Base-by-base conservation (phyloP, 2,329 filamentous ascomycete species). In the Diaporthe ampelina region DNA sequence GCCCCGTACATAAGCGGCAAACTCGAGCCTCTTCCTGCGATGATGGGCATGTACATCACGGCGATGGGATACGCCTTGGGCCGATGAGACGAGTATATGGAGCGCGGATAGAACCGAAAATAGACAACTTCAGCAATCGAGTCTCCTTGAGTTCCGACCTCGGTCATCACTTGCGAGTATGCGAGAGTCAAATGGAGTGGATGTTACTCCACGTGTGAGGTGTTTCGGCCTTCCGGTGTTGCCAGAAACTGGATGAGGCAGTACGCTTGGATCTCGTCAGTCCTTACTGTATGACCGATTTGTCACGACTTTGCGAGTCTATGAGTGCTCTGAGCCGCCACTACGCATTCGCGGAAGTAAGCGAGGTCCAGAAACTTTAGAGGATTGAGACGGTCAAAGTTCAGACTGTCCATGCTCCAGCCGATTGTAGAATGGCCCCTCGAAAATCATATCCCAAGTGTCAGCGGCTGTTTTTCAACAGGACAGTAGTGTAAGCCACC, bases 1-100 rank as follows among this genome's bases (percentile, higher is more conserved):
- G 84, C 83, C 85, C 81, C 84, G 84, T 81, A 77, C 78, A 79
- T 86, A 86, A 82, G 75, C 73, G 74, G 29, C 24, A 40, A 19
- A 32, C 13, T 29, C 61, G 29, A 15, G 29, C 19, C 15, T 59
- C 43, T 35, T 54, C 21, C 35, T 48, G 52, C 57, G 43, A 72
- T 65, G 43, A 43, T 45, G 61, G 67, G 26, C 35, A 69, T 74
- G 74, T 54, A 59, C 52, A 57, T 37, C 21, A 37, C 43, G 67
- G 69, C 73, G n/a, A 61, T 70, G 74, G 75, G 69, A 73, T 73
- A 74, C 73, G 72, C 57, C 32, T 67, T 52, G 37, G 72, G 58
- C 68, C 75, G 58, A 74, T 45, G 21, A 40, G 26, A 48, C 45
- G 58, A 63, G 58, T 43, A 67, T 26, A 35, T 61, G 57, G 26